Percentiles rank a stretch among this genome's conserved stretches.
Evolutionary conservation across 805 yeast genomes (phyloP).

Genomic region (Candida loeiensis): DNA sequence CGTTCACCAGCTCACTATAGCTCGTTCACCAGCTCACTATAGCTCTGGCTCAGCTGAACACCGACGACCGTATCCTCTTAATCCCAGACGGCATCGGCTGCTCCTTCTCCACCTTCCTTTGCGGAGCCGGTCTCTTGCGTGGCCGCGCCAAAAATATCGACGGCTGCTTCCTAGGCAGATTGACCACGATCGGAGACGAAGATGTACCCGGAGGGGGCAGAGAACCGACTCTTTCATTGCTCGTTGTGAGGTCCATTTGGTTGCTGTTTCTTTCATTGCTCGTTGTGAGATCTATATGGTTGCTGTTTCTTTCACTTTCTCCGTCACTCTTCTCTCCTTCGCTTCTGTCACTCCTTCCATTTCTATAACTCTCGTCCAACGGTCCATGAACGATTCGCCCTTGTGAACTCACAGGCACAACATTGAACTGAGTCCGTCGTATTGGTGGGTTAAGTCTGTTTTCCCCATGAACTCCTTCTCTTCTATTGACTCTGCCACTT

Average conservation of each 20-base stretch:
- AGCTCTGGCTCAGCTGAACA: slow-evolving; percentile 1
- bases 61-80: slow-evolving; percentile 18
- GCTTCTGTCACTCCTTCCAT: not conserved
- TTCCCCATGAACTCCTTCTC: not conserved
- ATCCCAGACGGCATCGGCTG: slow-evolving; percentile 14
- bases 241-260: not conserved
- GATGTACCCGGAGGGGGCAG: no score
- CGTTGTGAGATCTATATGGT: not conserved
- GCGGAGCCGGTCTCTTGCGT: slow-evolving; percentile 10
- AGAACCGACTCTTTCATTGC: not conserved
- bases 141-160: slow-evolving; percentile 15
- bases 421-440: slow-evolving; percentile 8
- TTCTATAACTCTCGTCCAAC: not conserved
- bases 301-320: not conserved
- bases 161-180: slow-evolving; percentile 10
- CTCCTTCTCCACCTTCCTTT: not conserved
- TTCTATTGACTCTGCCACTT: not conserved
- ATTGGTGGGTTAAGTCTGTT: slow-evolving; percentile 1
- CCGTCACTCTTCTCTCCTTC: not conserved
- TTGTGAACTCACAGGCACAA: no score
- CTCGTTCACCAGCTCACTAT: not conserved
- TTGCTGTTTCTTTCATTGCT: not conserved
- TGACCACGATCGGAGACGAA: slow-evolving; percentile 1
- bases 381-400: no score
- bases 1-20: not conserved